Base-by-base conservation (phyloP, 176 grass and related monocot genomes). In the Musa troglodytarum region DNA sequence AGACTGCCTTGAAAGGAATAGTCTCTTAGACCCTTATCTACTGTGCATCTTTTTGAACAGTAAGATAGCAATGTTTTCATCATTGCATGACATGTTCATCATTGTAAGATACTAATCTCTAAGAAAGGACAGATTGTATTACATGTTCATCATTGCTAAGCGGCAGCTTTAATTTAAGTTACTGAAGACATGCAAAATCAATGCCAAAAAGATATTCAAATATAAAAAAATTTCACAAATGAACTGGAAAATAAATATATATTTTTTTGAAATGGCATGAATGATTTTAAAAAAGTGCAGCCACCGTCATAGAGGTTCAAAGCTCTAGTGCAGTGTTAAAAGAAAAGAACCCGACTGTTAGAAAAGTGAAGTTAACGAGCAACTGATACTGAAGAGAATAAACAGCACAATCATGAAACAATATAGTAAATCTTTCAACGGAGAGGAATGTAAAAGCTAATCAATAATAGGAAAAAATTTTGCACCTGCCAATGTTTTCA, bases 401-500 rank as follows among this genome's bases (percentile, higher is more conserved):
- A 61, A 67, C 29, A 26, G 14, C 1, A 19, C 34, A 69, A 69
- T 43, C 11, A 17, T 19, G 3, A 49, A 49, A 69, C 11, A 69
- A 8, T 50, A 49, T 43, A n/a, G 7, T 69, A 50, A 17, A 19
- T 70, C 13, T 51, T 51, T 20, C 49, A 21, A 52, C 77, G 26
- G 66, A 11, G 24, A 66, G 22, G 22, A 57, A 56, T 21, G 11
- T 74, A 84, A 84, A 28, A 69, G n/a, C 50, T 65, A 57, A 74
- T 54, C 71, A 1, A 50, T 1, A 43, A 54, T 11, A 43, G 43
- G 57, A 25, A 71, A 66, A 49, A 19, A 49, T 52, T 17, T 34
- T 20, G 9, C 79, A 99, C 95, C 95, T 68, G 91, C 90, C 74
- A 99, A 80, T 12, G 86, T 94, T 87, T 99, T 99, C 78, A 99